Conservation (phyloP, 2,329 filamentous ascomycete species). For the Pezicula neosporulosa region DNA sequence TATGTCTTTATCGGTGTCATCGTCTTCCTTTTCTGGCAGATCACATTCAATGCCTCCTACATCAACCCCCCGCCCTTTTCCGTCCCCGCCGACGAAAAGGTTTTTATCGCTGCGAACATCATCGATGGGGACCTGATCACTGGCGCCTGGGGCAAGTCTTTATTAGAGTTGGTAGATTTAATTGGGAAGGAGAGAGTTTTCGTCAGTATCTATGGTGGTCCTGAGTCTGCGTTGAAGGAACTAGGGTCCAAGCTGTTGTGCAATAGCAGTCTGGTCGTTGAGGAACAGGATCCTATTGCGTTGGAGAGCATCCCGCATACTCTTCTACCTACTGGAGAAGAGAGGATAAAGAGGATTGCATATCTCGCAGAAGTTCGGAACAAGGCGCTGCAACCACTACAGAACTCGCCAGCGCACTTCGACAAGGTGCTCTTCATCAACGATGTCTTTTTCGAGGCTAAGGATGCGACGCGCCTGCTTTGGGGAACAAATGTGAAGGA, state of each 20-base stretch:
- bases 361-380: slow-evolving; percentile 73
- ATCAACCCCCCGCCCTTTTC: slow-evolving; percentile 36
- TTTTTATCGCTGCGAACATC: slow-evolving; percentile 72
- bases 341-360: slow-evolving; percentile 67
- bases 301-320: slow-evolving; percentile 54
- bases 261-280: slow-evolving; percentile 52
- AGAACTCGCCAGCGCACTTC: slow-evolving; percentile 41
- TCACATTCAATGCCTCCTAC: slow-evolving; percentile 40
- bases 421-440: slow-evolving; percentile 63
- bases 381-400: slow-evolving; percentile 61
- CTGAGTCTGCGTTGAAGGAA: slow-evolving; percentile 46
- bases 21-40: slow-evolving; percentile 19
- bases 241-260: slow-evolving; percentile 48
- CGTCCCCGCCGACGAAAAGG: slow-evolving; percentile 51
- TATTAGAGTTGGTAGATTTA: slow-evolving; percentile 60
- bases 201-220: slow-evolving; percentile 68
- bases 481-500: slow-evolving; percentile 55
- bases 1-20: slow-evolving; percentile 18
- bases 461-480: slow-evolving; percentile 53
- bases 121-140: slow-evolving; percentile 63
- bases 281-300: slow-evolving; percentile 49
- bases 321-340: slow-evolving; percentile 57
- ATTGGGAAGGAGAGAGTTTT: slow-evolving; percentile 67
- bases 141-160: slow-evolving; percentile 59
- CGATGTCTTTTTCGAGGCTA: slow-evolving; percentile 53